Conservation (phyloP, 129 eudicot species). For the Pseudognaphalium luteoalbum region DNA sequence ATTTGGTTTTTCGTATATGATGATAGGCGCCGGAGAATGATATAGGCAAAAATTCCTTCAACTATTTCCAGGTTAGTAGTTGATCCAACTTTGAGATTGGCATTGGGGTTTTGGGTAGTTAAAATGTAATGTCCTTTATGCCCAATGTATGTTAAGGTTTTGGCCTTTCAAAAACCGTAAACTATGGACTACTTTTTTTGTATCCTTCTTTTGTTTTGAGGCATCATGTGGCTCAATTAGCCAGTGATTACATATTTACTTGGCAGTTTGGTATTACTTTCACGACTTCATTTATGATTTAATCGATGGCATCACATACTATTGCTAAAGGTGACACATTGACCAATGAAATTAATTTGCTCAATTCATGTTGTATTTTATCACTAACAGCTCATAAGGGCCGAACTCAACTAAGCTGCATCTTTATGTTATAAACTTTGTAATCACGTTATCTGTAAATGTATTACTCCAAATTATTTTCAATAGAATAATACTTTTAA, state of each 20-base stretch:
- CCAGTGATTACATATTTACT: not conserved
- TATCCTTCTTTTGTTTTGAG: not conserved
- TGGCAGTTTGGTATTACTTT: too few species aligned
- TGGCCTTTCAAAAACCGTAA: not conserved
- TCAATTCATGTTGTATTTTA: not conserved
- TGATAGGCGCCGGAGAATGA: conserved; percentile 87
- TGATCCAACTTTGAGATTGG: not conserved
- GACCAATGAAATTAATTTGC: not conserved
- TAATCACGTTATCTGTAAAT: not conserved
- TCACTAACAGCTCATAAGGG: too few species aligned
- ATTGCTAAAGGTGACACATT: not conserved
- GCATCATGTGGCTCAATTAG: not conserved
- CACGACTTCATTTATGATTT: not conserved
- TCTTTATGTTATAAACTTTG: not conserved
- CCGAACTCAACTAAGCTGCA: too few species aligned
- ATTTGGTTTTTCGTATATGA: conserved; percentile 5
- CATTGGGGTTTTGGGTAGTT: not conserved
- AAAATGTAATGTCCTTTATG: not conserved
- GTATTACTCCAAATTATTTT: not conserved
- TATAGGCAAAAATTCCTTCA: conserved; percentile 92
- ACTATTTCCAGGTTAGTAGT: conserved; percentile 75
- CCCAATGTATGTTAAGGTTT: not conserved
- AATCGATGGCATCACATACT: not conserved
- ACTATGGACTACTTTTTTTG: not conserved
- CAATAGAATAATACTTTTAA: not conserved